Evolutionary conservation across 2,329 filamentous ascomycete genomes (phyloP), one percentile per base, ranked within the genome.

Genomic region (Fusarium aywerte): DNA sequence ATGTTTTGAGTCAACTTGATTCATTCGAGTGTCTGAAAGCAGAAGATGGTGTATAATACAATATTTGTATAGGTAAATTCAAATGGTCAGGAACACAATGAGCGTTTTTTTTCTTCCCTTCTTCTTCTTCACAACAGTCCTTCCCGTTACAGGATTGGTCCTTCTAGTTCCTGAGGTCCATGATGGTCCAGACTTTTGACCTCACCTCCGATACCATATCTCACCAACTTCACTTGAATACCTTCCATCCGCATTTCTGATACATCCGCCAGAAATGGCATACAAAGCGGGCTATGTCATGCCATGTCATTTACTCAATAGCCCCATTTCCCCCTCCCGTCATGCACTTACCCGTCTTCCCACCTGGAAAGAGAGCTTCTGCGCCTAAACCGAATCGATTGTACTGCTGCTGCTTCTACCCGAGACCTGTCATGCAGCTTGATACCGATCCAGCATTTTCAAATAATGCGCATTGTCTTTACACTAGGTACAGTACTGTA

Each of bases 381-480:
- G 42, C 42, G 32, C 53, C 47, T 52, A 47, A 47, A 64, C 49
- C 27, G 36, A 58, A 38, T 33, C n/a, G 31, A 47, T 31, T 10
- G 12, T 38, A 23, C 45, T 18, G n/a, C 39, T 45, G 32, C 36
- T 59, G 61, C 38, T 44, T 39, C 49, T 47, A 65, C 47, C 65
- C 61, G 65, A 68, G 40, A 66, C 61, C 48, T 59, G 40, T 4
- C 40, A 36, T 53, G 51, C 61, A 66, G 38, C 18, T 51, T 39
- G 56, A 52, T 51, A 67, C 56, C 65, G 56, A 68, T 66, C 20
- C 51, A 53, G 57, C 44, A 44, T 55, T 39, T 31, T 11, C 31
- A 40, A 21, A 48, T 58, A 49, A 21, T 33, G n/a, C 44, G 25
- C 57, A 50, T 55, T 55, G 32, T 53, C 25, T 21, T 44, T 32